Base-by-base conservation (phyloP, 306 rosid species). In the Corylus heterophylla region DNA sequence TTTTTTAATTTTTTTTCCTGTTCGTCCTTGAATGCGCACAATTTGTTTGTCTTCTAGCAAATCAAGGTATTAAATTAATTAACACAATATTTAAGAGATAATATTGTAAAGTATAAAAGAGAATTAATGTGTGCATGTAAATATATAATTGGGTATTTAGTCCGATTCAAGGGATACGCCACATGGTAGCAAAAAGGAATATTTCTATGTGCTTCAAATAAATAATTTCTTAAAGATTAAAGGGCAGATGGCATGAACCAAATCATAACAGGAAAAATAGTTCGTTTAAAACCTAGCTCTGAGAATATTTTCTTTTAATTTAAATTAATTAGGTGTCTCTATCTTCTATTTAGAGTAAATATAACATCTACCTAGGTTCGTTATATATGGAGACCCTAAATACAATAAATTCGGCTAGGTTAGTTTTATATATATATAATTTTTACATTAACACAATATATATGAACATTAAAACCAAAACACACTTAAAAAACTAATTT, bases 1-100 rank as follows among this genome's bases (percentile, higher is more conserved):
- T 13, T 22, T 22, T 22, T 0, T 0, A 22, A 22, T 22, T 55
- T 1, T 18, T 58, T 20, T 17, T 31, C 7, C 22, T 20, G 11
- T n/a, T 54, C 8, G 22, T 18, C 45, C 56, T 61, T 8, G 78
- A 54, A 80, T 51, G 49, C 71, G 31, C 78, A 4, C 18, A 54
- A 31, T 14, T 47, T 68, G 29, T 5, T 72, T 29, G 18, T 25
- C 10, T 18, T 76, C 44, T 39, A 39, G 44, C 4, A 2, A 39
- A 39, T 39, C 5, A 39, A 4, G 44, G 44, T 39, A 39, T 39
- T 22, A 22, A 22, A 22, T 22, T 22, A 22, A 22, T 22, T 39
- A 39, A 5, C 44, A 39, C 5, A 39, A 39, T 39, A 39, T 39
- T 39, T 3, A 39, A 39, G 44, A 39, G 44, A 39, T 3, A 39